A percentile compares a stretch with the other conserved stretches of the same genome.
Evolutionary conservation across 768 basidiomycete genomes (phyloP).

Genomic region (Mycena galopus): DNA sequence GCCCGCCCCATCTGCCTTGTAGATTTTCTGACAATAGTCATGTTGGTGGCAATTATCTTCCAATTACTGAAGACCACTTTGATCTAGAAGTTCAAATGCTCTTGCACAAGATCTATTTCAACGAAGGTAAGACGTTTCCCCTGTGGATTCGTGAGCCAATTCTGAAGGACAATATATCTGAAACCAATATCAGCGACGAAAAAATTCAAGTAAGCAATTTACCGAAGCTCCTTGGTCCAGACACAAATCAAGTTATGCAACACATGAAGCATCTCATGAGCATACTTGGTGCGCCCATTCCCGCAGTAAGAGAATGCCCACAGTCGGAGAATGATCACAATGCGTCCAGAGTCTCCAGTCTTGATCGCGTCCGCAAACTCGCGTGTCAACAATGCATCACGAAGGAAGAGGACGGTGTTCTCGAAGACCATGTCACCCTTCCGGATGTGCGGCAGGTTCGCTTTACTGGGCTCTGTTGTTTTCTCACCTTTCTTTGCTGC

Average conservation of each 20-base stretch:
- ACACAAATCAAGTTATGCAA: constrained; percentile 44
- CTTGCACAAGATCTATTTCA: constrained; percentile 45
- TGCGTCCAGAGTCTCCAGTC: constrained; percentile 44
- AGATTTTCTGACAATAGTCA: too few species aligned
- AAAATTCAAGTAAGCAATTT: not conserved
- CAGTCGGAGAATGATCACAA: constrained; percentile 39
- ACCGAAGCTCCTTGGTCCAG: constrained; percentile 43
- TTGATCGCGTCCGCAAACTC: constrained; percentile 47
- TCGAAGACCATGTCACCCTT: not conserved
- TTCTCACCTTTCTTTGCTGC: constrained; percentile 6
- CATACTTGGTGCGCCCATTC: constrained; percentile 44
- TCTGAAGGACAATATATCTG: constrained; percentile 45
- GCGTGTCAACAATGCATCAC: constrained; percentile 41
- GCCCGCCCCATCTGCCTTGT: too few species aligned
- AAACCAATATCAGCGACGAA: too few species aligned
- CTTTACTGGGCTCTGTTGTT: too few species aligned
- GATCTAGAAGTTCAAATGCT: too few species aligned
- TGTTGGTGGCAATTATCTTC: too few species aligned
- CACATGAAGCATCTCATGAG: constrained; percentile 44
- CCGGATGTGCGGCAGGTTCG: too few species aligned
- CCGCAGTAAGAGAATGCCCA: constrained; percentile 42
- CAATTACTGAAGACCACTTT: too few species aligned
- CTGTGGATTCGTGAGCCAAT: constrained; percentile 48
- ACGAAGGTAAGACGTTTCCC: constrained; percentile 41
- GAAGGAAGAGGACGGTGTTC: too few species aligned